phyloP scores from a whole-genome alignment of 2,329 filamentous ascomycete genomes.

The Zymoseptoria pseudotritici region DNA sequence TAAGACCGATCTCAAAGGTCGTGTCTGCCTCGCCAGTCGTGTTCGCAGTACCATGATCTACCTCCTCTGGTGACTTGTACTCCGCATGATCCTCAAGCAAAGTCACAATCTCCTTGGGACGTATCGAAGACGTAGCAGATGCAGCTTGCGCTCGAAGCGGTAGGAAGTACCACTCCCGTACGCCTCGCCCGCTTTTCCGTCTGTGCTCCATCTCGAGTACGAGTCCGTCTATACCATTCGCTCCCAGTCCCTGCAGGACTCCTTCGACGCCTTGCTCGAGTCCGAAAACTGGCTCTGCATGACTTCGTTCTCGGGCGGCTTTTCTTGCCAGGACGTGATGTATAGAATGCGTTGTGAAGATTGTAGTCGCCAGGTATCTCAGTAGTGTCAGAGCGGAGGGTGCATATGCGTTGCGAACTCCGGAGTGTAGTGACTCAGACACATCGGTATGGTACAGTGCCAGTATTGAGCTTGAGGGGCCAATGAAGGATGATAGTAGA shows the following conservation, averaged over 20 bases:
- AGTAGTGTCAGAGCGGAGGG: slow-evolving; percentile 67
- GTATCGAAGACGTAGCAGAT: slow-evolving; percentile 11
- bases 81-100: slow-evolving; percentile 71
- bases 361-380: slow-evolving; percentile 78
- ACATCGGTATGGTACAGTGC: slow-evolving; percentile 79
- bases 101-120: slow-evolving; percentile 35
- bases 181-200: slow-evolving; percentile 69
- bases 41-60: slow-evolving; percentile 29
- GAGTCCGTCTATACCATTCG: slow-evolving; percentile 49
- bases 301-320: slow-evolving; percentile 66
- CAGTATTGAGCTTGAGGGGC: slow-evolving; percentile 63
- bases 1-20: slow-evolving; percentile 80
- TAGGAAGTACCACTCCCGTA: slow-evolving; percentile 61
- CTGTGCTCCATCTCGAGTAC: slow-evolving; percentile 83
- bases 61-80: slow-evolving; percentile 48
- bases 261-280: slow-evolving; percentile 72
- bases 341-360: slow-evolving; percentile 67
- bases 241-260: slow-evolving; percentile 59
- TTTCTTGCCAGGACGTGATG: slow-evolving; percentile 67
- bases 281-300: slow-evolving; percentile 70
- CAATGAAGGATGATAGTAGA: slow-evolving; percentile 63
- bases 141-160: slow-evolving; percentile 23
- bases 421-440: slow-evolving; percentile 40
- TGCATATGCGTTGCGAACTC: slow-evolving; percentile 44
- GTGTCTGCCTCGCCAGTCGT: slow-evolving; percentile 54